Evolutionary conservation across 108 stramenopile genomes (phyloP).

Genomic region (Nitzschia inconspicua): DNA sequence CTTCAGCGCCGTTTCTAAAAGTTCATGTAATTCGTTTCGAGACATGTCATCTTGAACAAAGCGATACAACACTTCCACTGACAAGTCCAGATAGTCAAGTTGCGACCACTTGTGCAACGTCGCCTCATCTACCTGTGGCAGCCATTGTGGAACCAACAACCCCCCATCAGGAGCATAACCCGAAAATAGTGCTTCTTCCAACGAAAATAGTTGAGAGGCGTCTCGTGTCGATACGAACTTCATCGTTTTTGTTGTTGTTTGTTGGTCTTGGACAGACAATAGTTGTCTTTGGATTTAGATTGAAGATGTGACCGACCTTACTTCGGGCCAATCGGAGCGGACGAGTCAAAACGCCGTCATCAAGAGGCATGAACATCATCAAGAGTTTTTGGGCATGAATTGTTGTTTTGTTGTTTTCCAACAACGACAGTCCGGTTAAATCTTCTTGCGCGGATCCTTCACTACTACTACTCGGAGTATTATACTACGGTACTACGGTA

Average conservation of each 20-base stretch:
- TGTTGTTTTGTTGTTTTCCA: no score
- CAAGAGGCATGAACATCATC: no score
- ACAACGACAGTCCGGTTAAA: no score
- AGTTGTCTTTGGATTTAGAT: no score
- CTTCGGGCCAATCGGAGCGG: no score
- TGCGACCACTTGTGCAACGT: conserved; percentile 46
- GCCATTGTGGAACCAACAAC: conserved; percentile 69
- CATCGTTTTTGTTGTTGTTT: conserved; percentile 26
- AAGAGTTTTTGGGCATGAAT: no score
- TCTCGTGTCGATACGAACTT: conserved; percentile 71
- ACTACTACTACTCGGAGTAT: no score
- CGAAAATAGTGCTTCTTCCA: conserved; percentile 70
- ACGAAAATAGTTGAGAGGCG: conserved; percentile 35
- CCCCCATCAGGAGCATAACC: conserved; percentile 90
- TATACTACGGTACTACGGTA: no score
- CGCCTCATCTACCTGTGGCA: conserved; percentile 44
- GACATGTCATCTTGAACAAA: conserved; percentile 47
- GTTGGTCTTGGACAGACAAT: no score
- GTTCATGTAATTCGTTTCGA: conserved; percentile 27
- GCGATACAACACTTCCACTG: conserved; percentile 50
- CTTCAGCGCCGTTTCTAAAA: conserved; percentile 44
- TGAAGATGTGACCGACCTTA: no score
- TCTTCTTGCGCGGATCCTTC: neutral
- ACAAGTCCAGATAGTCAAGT: conserved; percentile 57
- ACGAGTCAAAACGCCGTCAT: no score